Conservation (phyloP, 2,329 filamentous ascomycete species). For the Rutstroemia sp. region DNA sequence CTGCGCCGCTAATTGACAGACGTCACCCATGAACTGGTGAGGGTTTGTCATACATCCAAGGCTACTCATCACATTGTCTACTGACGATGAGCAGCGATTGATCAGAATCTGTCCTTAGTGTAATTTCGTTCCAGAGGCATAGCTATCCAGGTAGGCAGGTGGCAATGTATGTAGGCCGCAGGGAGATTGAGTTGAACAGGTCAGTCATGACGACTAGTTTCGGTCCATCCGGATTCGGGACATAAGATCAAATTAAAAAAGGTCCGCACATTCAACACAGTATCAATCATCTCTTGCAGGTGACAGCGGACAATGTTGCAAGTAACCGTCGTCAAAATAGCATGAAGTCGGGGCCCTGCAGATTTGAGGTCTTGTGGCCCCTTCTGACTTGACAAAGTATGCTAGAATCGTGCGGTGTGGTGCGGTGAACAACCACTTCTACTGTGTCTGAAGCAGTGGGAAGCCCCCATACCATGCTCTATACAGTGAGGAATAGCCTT, state of each 20-base stretch:
- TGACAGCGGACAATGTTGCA: slow-evolving; percentile 21
- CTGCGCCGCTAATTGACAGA: slow-evolving; percentile 6
- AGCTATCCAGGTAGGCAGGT: not conserved
- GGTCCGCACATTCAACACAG: not conserved
- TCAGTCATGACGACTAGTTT: not conserved
- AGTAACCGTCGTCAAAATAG: slow-evolving; percentile 21
- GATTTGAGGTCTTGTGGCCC: slow-evolving; percentile 14
- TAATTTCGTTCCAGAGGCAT: not conserved
- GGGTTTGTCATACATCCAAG: not conserved
- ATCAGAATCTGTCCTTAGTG: slow-evolving; percentile 3
- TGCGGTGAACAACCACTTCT: slow-evolving; percentile 10
- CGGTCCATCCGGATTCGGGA: not conserved
- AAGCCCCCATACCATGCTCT: slow-evolving; percentile 7
- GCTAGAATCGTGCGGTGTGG: not conserved
- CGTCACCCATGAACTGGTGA: slow-evolving; percentile 3
- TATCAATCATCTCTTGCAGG: slow-evolving; percentile 12
- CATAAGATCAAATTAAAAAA: slow-evolving; percentile 1
- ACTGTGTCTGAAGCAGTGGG: slow-evolving; percentile 8
- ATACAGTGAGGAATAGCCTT: slow-evolving; percentile 7
- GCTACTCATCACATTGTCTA: slow-evolving; percentile 11
- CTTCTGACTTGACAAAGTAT: slow-evolving; percentile 6
- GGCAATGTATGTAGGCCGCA: not conserved
- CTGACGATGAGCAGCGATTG: slow-evolving; percentile 16
- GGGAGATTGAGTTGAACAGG: not conserved
- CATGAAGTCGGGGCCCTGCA: slow-evolving; percentile 26